A percentile compares a stretch with the other conserved stretches of the same genome.
Evolutionary conservation across 441 rosid species (phyloP).

Genomic region (Bocquillonia castaneifolia): DNA sequence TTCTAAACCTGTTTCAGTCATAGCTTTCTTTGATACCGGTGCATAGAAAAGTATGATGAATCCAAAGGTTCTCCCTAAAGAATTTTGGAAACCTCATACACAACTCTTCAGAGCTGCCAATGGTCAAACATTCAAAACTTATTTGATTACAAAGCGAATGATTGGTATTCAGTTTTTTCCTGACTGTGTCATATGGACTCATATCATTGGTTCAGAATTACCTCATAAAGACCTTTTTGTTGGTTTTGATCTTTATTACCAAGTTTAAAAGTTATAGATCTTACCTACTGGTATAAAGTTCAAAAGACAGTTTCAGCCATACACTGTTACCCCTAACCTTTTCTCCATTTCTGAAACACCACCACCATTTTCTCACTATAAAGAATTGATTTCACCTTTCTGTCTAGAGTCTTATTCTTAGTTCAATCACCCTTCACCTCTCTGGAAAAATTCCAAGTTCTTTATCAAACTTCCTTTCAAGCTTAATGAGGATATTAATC

Average conservation of each 20-base stretch:
- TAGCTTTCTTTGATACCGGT: too few species aligned
- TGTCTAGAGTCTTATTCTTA: background rate
- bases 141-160: background rate
- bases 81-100: background rate
- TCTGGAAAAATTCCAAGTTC: too few species aligned
- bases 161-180: background rate
- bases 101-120: too few species aligned
- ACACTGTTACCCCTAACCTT: background rate
- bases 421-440: background rate
- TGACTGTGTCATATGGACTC: background rate
- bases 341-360: background rate
- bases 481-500: background rate
- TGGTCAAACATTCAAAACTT: too few species aligned
- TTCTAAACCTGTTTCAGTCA: too few species aligned
- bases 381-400: background rate
- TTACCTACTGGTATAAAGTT: background rate
- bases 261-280: background rate
- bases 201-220: background rate
- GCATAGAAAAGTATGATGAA: too few species aligned
- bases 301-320: background rate
- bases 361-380: too few species aligned
- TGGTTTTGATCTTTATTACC: background rate
- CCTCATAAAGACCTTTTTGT: background rate
- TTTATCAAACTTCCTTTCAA: too few species aligned
- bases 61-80: too few species aligned